Conservation (phyloP, 1,284 basidiomycete genomes). For the Austroboletus novae-zelandiae region DNA sequence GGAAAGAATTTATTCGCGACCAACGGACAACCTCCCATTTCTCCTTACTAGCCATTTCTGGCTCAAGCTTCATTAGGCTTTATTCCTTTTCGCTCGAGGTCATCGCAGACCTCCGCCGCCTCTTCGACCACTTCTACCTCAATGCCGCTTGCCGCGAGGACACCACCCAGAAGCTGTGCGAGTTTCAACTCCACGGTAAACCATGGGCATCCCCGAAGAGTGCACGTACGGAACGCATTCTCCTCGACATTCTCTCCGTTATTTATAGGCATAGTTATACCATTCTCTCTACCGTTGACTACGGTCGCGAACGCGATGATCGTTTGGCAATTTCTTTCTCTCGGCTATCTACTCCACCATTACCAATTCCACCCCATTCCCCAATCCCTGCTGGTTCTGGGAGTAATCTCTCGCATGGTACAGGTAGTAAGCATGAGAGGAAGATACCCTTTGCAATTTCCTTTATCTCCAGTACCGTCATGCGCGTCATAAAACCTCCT, state of each 20-base stretch:
- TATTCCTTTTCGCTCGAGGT: constrained; percentile 62
- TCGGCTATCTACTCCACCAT: constrained; percentile 36
- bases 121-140: constrained; percentile 49
- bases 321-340: constrained; percentile 68
- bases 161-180: constrained; percentile 54
- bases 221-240: constrained; percentile 60
- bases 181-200: constrained; percentile 64
- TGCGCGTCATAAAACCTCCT: constrained; percentile 73
- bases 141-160: constrained; percentile 55
- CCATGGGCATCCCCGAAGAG: constrained; percentile 71
- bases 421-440: constrained; percentile 30
- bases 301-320: constrained; percentile 73
- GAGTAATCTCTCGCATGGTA: constrained; percentile 38
- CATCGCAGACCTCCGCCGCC: constrained; percentile 49
- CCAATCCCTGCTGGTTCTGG: constrained; percentile 36
- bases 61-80: constrained; percentile 59
- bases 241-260: constrained; percentile 62
- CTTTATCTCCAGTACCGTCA: constrained; percentile 61
- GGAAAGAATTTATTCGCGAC: constrained; percentile 68
- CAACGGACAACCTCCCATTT: constrained; percentile 56
- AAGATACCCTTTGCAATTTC: constrained; percentile 68
- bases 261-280: constrained; percentile 62
- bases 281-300: constrained; percentile 69
- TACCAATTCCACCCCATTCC: constrained; percentile 33
- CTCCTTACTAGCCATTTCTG: constrained; percentile 63